These are phyloP conservation scores for Vaccinium corymbosum DNA, from an alignment of 148 eudicot species.

Conservation along the genomic window DNA sequence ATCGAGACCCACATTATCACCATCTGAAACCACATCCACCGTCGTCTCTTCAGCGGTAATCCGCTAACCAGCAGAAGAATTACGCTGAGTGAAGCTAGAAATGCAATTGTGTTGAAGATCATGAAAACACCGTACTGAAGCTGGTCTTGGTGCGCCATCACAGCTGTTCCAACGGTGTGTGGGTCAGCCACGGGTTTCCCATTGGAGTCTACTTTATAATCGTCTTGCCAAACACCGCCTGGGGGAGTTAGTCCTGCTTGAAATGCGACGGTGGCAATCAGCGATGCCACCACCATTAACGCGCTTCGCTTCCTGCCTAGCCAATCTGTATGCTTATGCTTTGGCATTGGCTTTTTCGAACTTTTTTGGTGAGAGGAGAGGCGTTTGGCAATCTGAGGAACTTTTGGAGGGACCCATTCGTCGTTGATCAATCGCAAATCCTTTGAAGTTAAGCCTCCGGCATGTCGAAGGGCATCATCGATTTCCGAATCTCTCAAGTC, in stretches of 20 bases:
- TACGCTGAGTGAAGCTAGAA: conserved; percentile 25
- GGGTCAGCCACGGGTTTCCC: conserved; percentile 15
- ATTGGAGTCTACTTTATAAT: background rate
- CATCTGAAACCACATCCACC: conserved; percentile 30
- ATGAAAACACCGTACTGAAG: conserved; percentile 18
- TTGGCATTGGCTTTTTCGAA: background rate
- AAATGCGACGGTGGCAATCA: conserved; percentile 32
- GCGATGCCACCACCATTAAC: conserved; percentile 32
- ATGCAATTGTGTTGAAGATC: conserved; percentile 27
- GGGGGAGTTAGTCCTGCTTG: conserved; percentile 37
- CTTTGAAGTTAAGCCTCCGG: conserved; percentile 22
- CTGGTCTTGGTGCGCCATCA: conserved; percentile 19
- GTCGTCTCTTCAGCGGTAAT: conserved; percentile 20
- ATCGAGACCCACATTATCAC: conserved; percentile 29
- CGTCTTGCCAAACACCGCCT: conserved; percentile 28
- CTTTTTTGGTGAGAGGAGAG: conserved; percentile 7
- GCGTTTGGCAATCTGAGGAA: conserved; percentile 11
- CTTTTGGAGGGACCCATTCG: conserved; percentile 6
- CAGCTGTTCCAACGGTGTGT: conserved; percentile 22
- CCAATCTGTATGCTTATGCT: conserved; percentile 22
- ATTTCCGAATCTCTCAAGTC: conserved; percentile 27
- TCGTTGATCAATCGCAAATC: conserved; percentile 22
- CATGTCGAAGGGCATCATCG: conserved; percentile 7
- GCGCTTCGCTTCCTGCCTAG: conserved; percentile 19
- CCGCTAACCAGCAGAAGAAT: conserved; percentile 30